phyloP scores from a whole-genome alignment of 2,329 filamentous ascomycete genomes.

The Alternaria metachromatica region DNA sequence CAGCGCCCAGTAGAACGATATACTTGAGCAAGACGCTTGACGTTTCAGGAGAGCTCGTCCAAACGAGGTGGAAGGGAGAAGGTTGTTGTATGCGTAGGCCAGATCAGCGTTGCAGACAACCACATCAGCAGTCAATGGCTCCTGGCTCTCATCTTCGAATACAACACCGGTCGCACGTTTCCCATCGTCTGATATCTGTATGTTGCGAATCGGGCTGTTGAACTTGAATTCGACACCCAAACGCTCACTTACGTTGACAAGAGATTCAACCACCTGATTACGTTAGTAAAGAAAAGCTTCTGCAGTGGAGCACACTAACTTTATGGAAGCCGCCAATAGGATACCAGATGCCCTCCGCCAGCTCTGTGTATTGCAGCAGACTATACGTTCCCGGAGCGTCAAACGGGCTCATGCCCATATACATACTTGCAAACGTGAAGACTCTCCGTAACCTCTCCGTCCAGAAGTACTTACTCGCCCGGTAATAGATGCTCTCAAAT shows the following conservation, averaged over 20 bases:
- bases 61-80: slow-evolving; percentile 63
- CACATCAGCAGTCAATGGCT: slow-evolving; percentile 65
- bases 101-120: slow-evolving; percentile 77
- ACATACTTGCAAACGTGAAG: slow-evolving; percentile 82
- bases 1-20: slow-evolving; percentile 79
- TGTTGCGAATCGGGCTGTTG: slow-evolving; percentile 62
- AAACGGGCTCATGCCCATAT: slow-evolving; percentile 82
- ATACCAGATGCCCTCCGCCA: slow-evolving; percentile 80
- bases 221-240: slow-evolving; percentile 69
- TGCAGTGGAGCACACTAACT: slow-evolving; percentile 43
- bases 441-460: slow-evolving; percentile 72
- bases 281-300: slow-evolving; percentile 7
- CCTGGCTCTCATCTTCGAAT: slow-evolving; percentile 63
- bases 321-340: slow-evolving; percentile 73
- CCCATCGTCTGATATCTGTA: slow-evolving; percentile 62
- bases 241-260: slow-evolving; percentile 68
- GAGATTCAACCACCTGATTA: slow-evolving; percentile 60
- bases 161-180: slow-evolving; percentile 64
- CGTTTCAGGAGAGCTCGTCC: slow-evolving; percentile 54
- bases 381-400: slow-evolving; percentile 78
- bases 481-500: slow-evolving; percentile 72
- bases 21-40: slow-evolving; percentile 71
- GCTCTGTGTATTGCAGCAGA: slow-evolving; percentile 75
- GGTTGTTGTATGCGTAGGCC: slow-evolving; percentile 75
- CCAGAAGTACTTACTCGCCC: slow-evolving; percentile 72